phyloP scores from a whole-genome alignment of 495 filamentous ascomycete species.

The Bombardia bombarda region DNA sequence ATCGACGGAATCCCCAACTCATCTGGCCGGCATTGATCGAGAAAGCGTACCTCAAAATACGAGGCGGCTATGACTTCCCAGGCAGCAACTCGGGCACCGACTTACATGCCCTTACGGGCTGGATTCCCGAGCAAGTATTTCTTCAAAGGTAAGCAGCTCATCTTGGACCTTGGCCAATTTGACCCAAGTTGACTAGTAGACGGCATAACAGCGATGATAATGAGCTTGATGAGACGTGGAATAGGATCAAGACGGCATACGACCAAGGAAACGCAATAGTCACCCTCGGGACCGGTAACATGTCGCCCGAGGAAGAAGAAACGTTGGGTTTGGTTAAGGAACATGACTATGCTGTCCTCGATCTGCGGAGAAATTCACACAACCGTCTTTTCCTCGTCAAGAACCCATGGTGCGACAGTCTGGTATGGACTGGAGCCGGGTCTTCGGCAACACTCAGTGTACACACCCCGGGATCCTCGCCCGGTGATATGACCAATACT shows the following conservation, averaged over 20 bases:
- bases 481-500: conserved; percentile 48
- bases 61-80: conserved; percentile 95
- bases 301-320: conserved; percentile 64
- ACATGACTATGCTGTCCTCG: conserved; percentile 89
- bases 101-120: conserved; percentile 81
- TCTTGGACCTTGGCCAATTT: not conserved
- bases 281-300: conserved; percentile 80
- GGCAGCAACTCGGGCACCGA: conserved; percentile 98
- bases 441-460: conserved; percentile 19
- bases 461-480: conserved; percentile 11
- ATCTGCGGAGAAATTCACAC: conserved; percentile 55
- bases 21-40: conserved; percentile 93
- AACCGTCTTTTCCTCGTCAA: conserved; percentile 73
- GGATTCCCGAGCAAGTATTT: conserved; percentile 95
- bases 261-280: conserved; percentile 74
- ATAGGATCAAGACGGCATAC: conserved; percentile 65
- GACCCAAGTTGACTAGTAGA: not conserved
- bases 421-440: conserved; percentile 48
- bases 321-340: conserved; percentile 75
- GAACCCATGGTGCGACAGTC: conserved; percentile 88
- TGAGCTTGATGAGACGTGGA: conserved; percentile 68
- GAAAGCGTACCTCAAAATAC: conserved; percentile 95
- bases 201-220: conserved; percentile 50
- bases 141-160: conserved; percentile 53
- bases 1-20: conserved; percentile 66